Base-by-base conservation (phyloP, 2,329 filamentous ascomycete species). In the Pseudocercospora crystallina region DNA sequence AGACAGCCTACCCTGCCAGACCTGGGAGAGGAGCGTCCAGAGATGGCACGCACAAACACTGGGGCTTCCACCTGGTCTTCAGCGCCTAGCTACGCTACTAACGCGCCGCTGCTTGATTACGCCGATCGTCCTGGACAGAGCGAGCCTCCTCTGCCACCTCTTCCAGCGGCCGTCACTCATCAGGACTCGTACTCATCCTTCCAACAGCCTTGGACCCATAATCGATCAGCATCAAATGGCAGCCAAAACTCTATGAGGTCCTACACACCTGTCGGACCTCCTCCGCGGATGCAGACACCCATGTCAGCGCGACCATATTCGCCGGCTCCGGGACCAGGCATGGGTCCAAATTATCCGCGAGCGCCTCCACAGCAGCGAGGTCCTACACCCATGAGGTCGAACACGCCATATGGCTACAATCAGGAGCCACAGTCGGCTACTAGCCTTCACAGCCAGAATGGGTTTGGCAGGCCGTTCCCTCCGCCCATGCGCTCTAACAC, bases 61-160 rank as follows among this genome's bases (percentile, higher is more conserved):
- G 75, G 79, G 54, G 72, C 73, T 13, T 85, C 85, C 0, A 71
- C 70, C 29, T 74, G 67, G 51, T 77, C 78, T 2, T 71, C 64
- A 39, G 62, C 74, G n/a, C 58, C 56, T 8, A 87, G 78, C 63
- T 86, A 83, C 63, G 80, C 77, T 10, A 83, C 85, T 2, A 81
- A 85, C 53, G 78, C 81, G 7, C 82, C 86, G 1, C 75, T 89
- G 5, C 70, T 87, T 33, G 70, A 73, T 13, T 76, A 80, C 52
- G 83, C 84, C 5, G 83, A 83, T 14, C 64, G 59, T 44, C 60
- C 58, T 20, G 64, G 61, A 30, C 55, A 57, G 11, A 51, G 57
- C 36, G 54, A 51, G 13, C 54, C 60, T 14, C 37, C 45, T 7
- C 41, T 63, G 34, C 63, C 61, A 26, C 56, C 61, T 13, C 55